Base-by-base conservation (phyloP, 495 filamentous ascomycete genomes). In the Saxophila tyrrhenica region DNA sequence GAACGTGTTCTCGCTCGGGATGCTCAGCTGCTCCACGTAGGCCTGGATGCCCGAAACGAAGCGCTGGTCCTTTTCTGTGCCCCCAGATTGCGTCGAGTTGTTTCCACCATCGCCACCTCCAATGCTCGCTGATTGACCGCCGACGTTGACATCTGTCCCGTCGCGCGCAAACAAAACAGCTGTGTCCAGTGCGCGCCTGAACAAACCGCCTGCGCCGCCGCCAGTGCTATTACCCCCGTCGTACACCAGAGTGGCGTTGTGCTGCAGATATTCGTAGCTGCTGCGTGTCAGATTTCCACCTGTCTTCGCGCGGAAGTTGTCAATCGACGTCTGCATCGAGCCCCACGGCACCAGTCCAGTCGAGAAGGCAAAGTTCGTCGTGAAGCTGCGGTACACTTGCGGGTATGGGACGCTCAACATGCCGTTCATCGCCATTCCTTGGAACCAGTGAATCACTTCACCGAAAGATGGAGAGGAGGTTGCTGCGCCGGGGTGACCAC, bases 371-470 rank as follows among this genome's bases (percentile, higher is more conserved):
- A 98, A 98, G 67, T 97, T 98, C 70, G 84, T 84, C 39, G 86
- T 68, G 67, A 94, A 98, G 64, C 82, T 89, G 54, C 80, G 76
- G 69, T 97, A 97, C 23, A 97, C 80, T 24, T 78, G 67, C 3
- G 92, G 92, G 62, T 94, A 89, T 60, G 82, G 78, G 60, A 89
- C 89, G 57, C 85, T 91, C 65, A 96, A 69, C 92, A 97, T 96
- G 51, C 92, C 92, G 65, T 90, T 95, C 73, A 89, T 84, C 19
- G 92, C 90, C 69, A 98, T 82, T 25, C 82, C 82, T 70, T 97
- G 92, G 69, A 97, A 95, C 78, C 84, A 91, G 46, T 82, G 81
- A 65, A 96, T 80, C 50, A 95, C 82, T 63, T 95, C 88, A 45
- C 73, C 78, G 68, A 96, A 95, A 45, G 81, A 86, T 9, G 92